Conservation (phyloP, 129 eudicot species). For the Flaveria bidentis region DNA sequence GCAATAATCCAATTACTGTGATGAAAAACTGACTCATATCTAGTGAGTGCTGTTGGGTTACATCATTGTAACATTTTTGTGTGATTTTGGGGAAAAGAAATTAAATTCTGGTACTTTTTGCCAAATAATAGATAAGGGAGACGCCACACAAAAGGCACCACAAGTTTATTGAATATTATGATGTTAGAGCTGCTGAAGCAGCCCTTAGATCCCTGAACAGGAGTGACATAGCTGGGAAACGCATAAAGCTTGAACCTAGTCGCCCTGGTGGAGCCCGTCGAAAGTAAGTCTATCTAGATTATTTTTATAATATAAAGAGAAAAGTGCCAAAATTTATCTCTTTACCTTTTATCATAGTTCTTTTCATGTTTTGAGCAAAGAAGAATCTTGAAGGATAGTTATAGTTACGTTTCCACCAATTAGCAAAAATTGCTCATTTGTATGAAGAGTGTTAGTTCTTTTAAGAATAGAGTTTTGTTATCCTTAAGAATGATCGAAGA, state of each 20-base stretch:
- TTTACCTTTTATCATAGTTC: background rate
- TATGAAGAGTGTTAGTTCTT: background rate
- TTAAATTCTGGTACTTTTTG: slow-evolving; percentile 3
- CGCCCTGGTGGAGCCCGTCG: slow-evolving; percentile 97
- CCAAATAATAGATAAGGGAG: slow-evolving; percentile 68
- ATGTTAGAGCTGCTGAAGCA: slow-evolving; percentile 89
- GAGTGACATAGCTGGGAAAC: slow-evolving; percentile 96
- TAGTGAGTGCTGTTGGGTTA: background rate
- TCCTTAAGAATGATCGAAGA: background rate
- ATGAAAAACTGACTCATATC: background rate
- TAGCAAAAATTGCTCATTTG: slow-evolving; percentile 1
- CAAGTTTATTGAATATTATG: slow-evolving; percentile 84
- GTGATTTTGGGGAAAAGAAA: background rate
- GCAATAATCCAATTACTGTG: background rate
- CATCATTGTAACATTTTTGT: background rate
- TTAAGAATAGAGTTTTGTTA: background rate
- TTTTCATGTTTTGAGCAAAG: background rate
- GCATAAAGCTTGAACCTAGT: slow-evolving; percentile 93
- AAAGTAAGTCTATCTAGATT: slow-evolving; percentile 43
- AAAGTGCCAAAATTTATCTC: background rate
- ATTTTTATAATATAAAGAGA: background rate
- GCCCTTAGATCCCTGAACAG: slow-evolving; percentile 84
- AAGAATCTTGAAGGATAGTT: background rate
- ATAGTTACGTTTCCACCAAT: background rate
- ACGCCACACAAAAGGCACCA: slow-evolving; percentile 90